A percentile compares a stretch with the other conserved stretches of the same genome.
Evolutionary conservation across 1,284 basidiomycete species (phyloP).

Genomic region (Trametes polyzona): DNA sequence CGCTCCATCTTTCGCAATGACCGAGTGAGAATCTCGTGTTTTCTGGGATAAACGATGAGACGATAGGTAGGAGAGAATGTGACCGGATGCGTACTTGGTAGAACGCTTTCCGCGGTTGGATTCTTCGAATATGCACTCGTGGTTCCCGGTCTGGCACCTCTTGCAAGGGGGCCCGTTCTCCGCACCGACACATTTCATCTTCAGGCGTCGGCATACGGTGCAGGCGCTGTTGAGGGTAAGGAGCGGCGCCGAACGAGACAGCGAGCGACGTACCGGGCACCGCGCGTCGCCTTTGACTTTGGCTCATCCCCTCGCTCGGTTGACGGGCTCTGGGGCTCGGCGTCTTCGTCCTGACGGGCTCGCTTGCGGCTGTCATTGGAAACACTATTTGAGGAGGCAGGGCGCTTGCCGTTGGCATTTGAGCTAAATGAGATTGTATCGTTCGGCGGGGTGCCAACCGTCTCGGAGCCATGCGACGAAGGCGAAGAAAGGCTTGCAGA

Average conservation of each 20-base stretch:
- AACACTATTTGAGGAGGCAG: constrained; percentile 51
- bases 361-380: constrained; percentile 51
- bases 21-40: constrained; percentile 85
- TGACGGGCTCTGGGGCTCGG: constrained; percentile 46
- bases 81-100: constrained; percentile 63
- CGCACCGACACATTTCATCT: constrained; percentile 98
- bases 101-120: constrained; percentile 93
- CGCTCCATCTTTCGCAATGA: constrained; percentile 94
- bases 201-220: constrained; percentile 92
- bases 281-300: constrained; percentile 86
- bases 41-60: constrained; percentile 54
- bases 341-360: constrained; percentile 57
- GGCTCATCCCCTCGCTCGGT: constrained; percentile 62
- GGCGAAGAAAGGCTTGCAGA: constrained; percentile 45
- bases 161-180: constrained; percentile 94
- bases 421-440: constrained; percentile 59
- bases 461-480: constrained; percentile 77
- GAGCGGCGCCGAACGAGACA: constrained; percentile 4
- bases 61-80: constrained; percentile 13
- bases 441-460: constrained; percentile 70
- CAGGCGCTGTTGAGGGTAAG: constrained; percentile 66
- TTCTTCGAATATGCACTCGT: constrained; percentile 95
- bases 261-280: constrained; percentile 67
- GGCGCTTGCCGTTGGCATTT: constrained; percentile 67
- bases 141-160: constrained; percentile 77